Percentiles rank a stretch among this genome's conserved stretches.
These are phyloP conservation scores for Quercus gilva DNA, from an alignment of 306 rosid species.

Conservation along the genomic window DNA sequence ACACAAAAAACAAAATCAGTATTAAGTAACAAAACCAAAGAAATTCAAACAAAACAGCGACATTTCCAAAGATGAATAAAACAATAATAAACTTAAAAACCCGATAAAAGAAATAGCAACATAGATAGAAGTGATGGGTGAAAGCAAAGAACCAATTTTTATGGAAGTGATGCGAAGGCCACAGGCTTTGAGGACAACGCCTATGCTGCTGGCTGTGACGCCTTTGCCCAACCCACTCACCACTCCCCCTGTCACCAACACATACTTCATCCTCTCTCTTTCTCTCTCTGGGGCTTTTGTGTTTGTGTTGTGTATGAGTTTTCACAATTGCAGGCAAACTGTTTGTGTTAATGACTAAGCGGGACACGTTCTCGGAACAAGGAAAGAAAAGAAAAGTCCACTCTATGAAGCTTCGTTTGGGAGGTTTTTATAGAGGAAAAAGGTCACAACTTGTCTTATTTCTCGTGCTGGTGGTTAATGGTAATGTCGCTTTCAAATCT, in stretches of 20 bases:
- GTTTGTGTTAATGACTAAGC: slow-evolving; percentile 50
- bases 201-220: slow-evolving; percentile 97
- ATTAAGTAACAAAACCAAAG: not conserved
- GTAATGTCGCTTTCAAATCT: not conserved
- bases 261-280: slow-evolving; percentile 70
- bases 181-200: slow-evolving; percentile 93
- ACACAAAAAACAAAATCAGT: not conserved
- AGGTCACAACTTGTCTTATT: not conserved
- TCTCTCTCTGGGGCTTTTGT: not conserved
- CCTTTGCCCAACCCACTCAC: slow-evolving; percentile 99
- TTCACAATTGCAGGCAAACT: slow-evolving; percentile 13
- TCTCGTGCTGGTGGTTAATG: not conserved
- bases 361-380: slow-evolving; percentile 21
- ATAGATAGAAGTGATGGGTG: not conserved
- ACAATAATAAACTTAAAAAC: not conserved
- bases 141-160: slow-evolving; percentile 66
- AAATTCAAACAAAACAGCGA: not conserved
- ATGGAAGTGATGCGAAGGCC: slow-evolving; percentile 98
- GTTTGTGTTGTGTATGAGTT: not conserved
- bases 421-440: no score
- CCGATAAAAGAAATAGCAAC: not conserved
- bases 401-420: no score
- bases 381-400: no score
- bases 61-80: not conserved
- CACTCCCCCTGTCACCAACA: slow-evolving; percentile 84